These are phyloP conservation scores for Claviceps fusiformis DNA, from an alignment of 2,329 filamentous ascomycete species.

Conservation along the genomic window DNA sequence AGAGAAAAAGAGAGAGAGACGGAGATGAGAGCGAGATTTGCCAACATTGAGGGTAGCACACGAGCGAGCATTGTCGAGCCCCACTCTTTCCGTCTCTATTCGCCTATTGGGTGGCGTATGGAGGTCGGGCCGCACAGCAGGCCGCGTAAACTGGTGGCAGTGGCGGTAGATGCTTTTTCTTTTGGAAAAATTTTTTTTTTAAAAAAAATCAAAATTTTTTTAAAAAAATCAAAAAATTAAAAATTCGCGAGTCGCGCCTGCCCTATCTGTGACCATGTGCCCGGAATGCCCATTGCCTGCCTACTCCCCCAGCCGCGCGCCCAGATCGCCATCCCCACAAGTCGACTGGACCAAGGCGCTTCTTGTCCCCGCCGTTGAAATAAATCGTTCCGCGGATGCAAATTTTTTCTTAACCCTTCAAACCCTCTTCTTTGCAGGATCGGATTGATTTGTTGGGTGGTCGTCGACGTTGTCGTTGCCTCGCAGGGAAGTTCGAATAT, in stretches of 20 bases:
- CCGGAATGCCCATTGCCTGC: background rate
- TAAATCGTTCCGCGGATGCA: slow-evolving; percentile 1
- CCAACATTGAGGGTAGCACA: too few species aligned
- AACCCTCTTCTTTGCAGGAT: slow-evolving; percentile 3
- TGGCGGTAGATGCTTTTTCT: too few species aligned
- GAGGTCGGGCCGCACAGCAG: too few species aligned
- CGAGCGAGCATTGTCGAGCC: background rate
- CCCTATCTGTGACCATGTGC: background rate
- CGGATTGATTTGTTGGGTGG: slow-evolving; percentile 6
- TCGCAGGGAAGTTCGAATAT: slow-evolving; percentile 3
- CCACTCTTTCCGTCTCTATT: too few species aligned
- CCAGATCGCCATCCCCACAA: background rate
- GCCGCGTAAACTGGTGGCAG: too few species aligned
- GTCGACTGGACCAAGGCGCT: background rate
- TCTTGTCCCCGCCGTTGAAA: slow-evolving; percentile 3
- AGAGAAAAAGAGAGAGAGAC: too few species aligned
- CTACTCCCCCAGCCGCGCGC: background rate
- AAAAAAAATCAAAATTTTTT: background rate
- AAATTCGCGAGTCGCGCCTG: background rate
- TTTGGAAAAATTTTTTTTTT: background rate
- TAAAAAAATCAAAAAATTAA: too few species aligned
- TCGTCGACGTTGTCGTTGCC: slow-evolving; percentile 6
- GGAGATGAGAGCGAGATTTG: too few species aligned
- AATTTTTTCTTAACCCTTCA: slow-evolving; percentile 4
- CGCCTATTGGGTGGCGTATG: too few species aligned